A percentile compares a stretch with the other conserved stretches of the same genome.
Evolutionary conservation across 352 stramenopile species (phyloP).

Genomic region (Pythium scleroteichum): DNA sequence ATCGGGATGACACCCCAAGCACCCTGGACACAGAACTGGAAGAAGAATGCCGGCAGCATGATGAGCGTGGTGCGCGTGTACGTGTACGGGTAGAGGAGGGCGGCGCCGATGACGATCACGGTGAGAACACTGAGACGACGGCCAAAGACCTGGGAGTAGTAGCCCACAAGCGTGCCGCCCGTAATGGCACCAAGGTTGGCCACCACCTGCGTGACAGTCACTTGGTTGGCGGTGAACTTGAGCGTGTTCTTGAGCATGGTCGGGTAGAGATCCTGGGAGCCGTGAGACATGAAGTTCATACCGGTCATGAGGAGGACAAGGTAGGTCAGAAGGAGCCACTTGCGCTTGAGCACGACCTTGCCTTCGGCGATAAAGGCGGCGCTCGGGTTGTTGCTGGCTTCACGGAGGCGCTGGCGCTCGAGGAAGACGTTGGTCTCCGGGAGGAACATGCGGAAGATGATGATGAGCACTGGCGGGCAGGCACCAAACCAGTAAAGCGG

Average conservation of each 20-base stretch:
- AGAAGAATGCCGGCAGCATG: slow-evolving; percentile 43
- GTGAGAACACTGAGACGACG: slow-evolving; percentile 47
- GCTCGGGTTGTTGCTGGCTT: slow-evolving; percentile 29
- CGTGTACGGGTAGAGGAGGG: slow-evolving; percentile 54
- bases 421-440: slow-evolving; percentile 28
- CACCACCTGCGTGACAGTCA: slow-evolving; percentile 52
- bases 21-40: slow-evolving; percentile 53
- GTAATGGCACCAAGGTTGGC: slow-evolving; percentile 51
- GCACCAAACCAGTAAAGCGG: slow-evolving; percentile 37
- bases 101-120: slow-evolving; percentile 32
- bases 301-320: slow-evolving; percentile 45
- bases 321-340: slow-evolving; percentile 48
- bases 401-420: slow-evolving; percentile 18
- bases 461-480: slow-evolving; percentile 45
- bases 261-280: slow-evolving; percentile 54
- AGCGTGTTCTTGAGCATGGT: slow-evolving; percentile 56
- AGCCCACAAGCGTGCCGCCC: slow-evolving; percentile 47
- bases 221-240: slow-evolving; percentile 47
- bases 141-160: slow-evolving; percentile 60
- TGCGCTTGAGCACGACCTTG: slow-evolving; percentile 40
- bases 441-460: slow-evolving; percentile 40
- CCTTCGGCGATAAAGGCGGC: slow-evolving; percentile 41
- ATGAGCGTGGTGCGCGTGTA: slow-evolving; percentile 29
- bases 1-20: slow-evolving; percentile 61
- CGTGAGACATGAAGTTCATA: slow-evolving; percentile 54